A percentile compares a stretch with the other conserved stretches of the same genome.
These are phyloP conservation scores for Rickenella mellea DNA, from an alignment of 768 basidiomycete genomes.

Conservation along the genomic window DNA sequence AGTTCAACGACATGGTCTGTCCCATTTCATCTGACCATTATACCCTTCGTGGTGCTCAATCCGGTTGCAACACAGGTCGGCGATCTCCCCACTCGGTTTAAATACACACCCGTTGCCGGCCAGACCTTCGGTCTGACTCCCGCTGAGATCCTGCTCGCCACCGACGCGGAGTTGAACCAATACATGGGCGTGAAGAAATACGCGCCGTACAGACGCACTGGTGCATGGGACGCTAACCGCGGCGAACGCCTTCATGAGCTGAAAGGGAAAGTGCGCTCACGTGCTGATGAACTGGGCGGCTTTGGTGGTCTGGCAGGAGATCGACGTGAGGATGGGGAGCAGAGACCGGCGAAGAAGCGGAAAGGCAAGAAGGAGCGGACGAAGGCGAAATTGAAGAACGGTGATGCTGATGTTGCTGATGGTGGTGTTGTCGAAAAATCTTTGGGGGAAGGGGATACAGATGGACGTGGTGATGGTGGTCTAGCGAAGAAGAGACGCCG, in stretches of 20 bases:
- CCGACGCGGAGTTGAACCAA: constrained; percentile 87
- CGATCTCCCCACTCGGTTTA: constrained; percentile 86
- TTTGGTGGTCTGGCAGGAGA: constrained; percentile 8
- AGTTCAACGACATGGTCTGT: constrained; percentile 92
- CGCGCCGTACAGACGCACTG: constrained; percentile 76
- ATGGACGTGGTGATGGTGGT: constrained; percentile 4
- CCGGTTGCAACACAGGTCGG: constrained; percentile 49
- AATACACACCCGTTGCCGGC: constrained; percentile 65
- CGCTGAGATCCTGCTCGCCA: constrained; percentile 83
- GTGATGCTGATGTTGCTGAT: constrained; percentile 7
- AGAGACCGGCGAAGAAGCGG: constrained; percentile 43
- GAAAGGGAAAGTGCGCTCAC: constrained; percentile 44
- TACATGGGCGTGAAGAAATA: constrained; percentile 85
- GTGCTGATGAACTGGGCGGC: constrained; percentile 24
- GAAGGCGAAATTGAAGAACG: constrained; percentile 30
- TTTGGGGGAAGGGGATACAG: constrained; percentile 7
- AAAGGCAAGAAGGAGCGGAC: constrained; percentile 64
- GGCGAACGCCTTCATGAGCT: constrained; percentile 64
- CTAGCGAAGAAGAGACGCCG: constrained; percentile 29
- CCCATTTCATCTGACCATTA: not conserved
- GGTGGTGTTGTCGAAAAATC: constrained; percentile 7
- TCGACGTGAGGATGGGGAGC: constrained; percentile 11
- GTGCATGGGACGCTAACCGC: constrained; percentile 55
- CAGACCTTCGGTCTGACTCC: constrained; percentile 65
- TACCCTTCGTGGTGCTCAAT: constrained; percentile 4